Percentiles rank a stretch among this genome's conserved stretches.
Evolutionary conservation across 2,329 filamentous ascomycete species (phyloP).

Genomic region (Xylariaceae sp.): DNA sequence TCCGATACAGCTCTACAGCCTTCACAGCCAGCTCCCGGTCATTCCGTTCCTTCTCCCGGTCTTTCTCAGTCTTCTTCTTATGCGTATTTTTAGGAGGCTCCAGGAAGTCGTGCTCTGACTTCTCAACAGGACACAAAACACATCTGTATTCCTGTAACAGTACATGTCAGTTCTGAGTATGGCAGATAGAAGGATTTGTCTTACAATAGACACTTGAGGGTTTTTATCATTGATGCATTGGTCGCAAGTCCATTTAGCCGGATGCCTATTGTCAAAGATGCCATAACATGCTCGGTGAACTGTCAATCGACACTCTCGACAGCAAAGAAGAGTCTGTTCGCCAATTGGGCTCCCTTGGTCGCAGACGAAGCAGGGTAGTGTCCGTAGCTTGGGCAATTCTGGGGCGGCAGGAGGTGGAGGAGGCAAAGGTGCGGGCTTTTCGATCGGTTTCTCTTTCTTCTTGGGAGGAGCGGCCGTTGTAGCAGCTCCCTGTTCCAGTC

Average conservation of each 20-base stretch:
- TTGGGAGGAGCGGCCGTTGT: constrained; percentile 39
- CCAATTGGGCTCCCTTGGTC: constrained; percentile 67
- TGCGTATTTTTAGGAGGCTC: constrained; percentile 76
- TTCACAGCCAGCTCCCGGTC: constrained; percentile 82
- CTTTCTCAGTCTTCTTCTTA: constrained; percentile 88
- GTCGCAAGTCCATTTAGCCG: constrained; percentile 89
- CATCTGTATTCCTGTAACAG: constrained; percentile 75
- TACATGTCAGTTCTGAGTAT: constrained; percentile 17
- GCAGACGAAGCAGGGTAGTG: constrained; percentile 84
- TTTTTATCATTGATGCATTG: constrained; percentile 94
- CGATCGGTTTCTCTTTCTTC: constrained; percentile 60
- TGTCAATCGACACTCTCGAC: constrained; percentile 83
- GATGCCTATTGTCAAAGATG: constrained; percentile 65
- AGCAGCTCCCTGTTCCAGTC: constrained; percentile 40
- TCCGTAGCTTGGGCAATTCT: constrained; percentile 73
- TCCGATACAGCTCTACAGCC: constrained; percentile 77
- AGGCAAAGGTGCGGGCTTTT: constrained; percentile 60
- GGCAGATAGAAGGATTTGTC: constrained; percentile 30
- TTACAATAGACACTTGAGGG: constrained; percentile 85
- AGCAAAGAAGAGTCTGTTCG: constrained; percentile 68
- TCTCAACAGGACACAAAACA: constrained; percentile 81
- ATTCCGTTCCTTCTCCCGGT: constrained; percentile 80
- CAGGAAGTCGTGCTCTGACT: constrained; percentile 78
- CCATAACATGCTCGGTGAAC: constrained; percentile 94
- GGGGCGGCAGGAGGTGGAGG: constrained; percentile 47